Base-by-base conservation (phyloP, 2,329 filamentous ascomycete species). In the Berkeleyomyces rouxiae region DNA sequence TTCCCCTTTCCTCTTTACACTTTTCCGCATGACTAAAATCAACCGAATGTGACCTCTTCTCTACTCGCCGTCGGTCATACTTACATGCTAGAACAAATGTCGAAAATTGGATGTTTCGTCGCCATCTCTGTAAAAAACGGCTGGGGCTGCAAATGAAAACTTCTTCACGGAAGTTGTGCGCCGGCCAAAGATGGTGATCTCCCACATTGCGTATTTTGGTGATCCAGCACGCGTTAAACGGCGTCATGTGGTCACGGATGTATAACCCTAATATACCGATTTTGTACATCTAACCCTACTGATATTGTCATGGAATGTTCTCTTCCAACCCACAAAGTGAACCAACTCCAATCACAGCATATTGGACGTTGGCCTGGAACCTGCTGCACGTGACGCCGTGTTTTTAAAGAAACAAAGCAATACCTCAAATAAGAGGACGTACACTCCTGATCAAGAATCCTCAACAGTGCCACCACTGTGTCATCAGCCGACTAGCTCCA, bases 21-120 rank as follows among this genome's bases (percentile, higher is more conserved):
- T 74, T 74, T 72, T 68, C 68, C 63, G 79, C 80, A 82, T 78
- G 74, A 80, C 77, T 77, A 82, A 79, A 55, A 82, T 82, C 80
- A 82, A 82, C 78, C 79, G 77, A 74, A 74, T 70, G 73, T 70
- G 72, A 79, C 68, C 75, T 63, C 31, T 33, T 23, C 7, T 71
- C 73, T 72, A 81, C 77, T 79, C 74, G 70, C 72, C 75, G 69
- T 75, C 76, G 79, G 79, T 82, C 80, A 82, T 79, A 82, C 51
- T 55, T 80, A 72, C 73, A 77, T 81, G 80, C 79, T 70, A 82
- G 78, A 82, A 65, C 65, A 75, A 79, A 63, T 67, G 67, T 59
- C 47, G 42, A 62, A 33, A 47, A 46, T 61, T 57, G 39, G 60
- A 61, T 57, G 60, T 44, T 57, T 61, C 42, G 49, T 61, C 49